Conservation (phyloP, 768 basidiomycete genomes). For the Russula olivacea region DNA sequence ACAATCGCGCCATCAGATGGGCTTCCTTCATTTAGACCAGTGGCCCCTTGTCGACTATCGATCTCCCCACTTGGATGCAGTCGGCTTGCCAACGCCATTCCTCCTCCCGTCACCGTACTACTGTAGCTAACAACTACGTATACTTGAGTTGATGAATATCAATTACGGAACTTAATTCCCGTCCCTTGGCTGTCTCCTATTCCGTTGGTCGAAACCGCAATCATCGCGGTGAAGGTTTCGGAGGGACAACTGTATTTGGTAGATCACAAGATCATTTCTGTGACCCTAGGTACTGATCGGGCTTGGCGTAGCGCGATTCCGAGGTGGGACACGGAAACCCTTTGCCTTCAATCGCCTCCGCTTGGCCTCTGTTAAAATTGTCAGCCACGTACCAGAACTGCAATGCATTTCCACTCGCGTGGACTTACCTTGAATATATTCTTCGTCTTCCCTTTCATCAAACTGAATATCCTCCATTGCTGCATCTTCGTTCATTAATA, state of each 20-base stretch:
- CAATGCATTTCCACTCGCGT: neutral
- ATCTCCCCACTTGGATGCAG: neutral
- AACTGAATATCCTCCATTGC: constrained; percentile 29
- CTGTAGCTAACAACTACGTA: neutral
- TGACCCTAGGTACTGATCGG: neutral
- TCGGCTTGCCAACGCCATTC: neutral
- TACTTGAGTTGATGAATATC: neutral
- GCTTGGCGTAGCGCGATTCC: constrained; percentile 34
- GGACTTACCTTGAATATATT: constrained; percentile 72
- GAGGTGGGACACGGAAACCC: constrained; percentile 60
- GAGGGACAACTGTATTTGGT: neutral
- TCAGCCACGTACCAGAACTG: constrained; percentile 10
- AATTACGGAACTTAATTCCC: constrained; percentile 8
- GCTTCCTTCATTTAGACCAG: neutral
- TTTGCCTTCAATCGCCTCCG: constrained; percentile 71
- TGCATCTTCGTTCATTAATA: constrained; percentile 30
- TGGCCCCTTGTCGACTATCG: constrained; percentile 4
- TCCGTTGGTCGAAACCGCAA: neutral
- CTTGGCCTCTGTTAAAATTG: constrained; percentile 50
- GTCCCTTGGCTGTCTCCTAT: neutral
- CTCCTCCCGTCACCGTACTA: neutral
- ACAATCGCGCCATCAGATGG: no score
- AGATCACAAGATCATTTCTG: neutral
- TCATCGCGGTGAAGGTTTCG: neutral
- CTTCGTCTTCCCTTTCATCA: constrained; percentile 40